Conservation (phyloP, 192 early-diverging fungal genomes). For the Funneliformis geosporum region DNA sequence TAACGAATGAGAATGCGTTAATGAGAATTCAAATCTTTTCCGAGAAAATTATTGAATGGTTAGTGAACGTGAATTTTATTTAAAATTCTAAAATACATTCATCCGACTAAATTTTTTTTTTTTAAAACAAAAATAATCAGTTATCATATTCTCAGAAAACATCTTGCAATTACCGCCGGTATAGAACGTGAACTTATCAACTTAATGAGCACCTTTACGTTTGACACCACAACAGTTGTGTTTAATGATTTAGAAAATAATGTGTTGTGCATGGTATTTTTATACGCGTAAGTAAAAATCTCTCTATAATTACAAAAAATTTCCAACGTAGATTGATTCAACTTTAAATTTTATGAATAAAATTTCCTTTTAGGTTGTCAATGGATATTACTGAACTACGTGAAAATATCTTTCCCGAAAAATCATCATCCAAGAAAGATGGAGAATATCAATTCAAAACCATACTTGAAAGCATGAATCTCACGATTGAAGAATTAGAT, state of each 20-base stretch:
- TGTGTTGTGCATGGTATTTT: constrained; percentile 42
- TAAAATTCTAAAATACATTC: background rate
- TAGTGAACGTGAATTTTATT: constrained; percentile 19
- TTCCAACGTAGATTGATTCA: background rate
- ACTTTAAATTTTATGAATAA: background rate
- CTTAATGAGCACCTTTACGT: constrained; percentile 41
- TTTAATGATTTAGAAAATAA: constrained; percentile 39
- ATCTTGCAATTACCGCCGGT: constrained; percentile 25
- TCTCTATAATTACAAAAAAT: background rate
- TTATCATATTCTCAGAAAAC: constrained; percentile 37
- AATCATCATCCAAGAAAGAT: background rate
- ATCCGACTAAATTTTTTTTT: constrained; percentile 2
- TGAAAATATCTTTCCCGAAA: constrained; percentile 26
- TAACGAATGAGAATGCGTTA: constrained; percentile 24
- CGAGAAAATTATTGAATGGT: constrained; percentile 46
- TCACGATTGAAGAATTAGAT: constrained; percentile 42
- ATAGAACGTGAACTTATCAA: constrained; percentile 43
- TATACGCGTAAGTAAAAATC: constrained; percentile 36
- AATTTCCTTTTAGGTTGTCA: constrained; percentile 12
- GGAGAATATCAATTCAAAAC: constrained; percentile 33
- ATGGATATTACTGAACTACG: constrained; percentile 6
- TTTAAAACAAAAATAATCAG: constrained; percentile 27
- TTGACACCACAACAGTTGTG: constrained; percentile 38
- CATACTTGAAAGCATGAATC: constrained; percentile 37
- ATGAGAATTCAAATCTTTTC: constrained; percentile 43